Percentiles rank a stretch among this genome's conserved stretches.
Conservation (phyloP, 164 flowering plant species). For the Warburgia ugandensis region DNA sequence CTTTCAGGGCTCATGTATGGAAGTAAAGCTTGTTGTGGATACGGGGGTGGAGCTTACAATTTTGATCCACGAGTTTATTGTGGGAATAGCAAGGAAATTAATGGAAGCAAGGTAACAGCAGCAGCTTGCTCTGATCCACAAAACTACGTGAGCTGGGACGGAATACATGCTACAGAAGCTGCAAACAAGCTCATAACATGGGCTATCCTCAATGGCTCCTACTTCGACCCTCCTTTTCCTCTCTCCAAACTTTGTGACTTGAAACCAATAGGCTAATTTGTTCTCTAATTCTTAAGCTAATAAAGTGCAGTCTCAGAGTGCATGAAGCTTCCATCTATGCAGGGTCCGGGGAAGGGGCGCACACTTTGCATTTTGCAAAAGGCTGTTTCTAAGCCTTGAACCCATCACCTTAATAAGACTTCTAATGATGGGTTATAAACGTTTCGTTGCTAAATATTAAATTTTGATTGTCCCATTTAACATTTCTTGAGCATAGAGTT, state of each 20-base stretch:
- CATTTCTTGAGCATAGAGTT: too few species aligned
- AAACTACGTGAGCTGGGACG: slow-evolving; percentile 93
- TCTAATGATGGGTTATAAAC: too few species aligned
- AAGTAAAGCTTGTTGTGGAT: slow-evolving; percentile 77
- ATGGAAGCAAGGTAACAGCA: slow-evolving; percentile 43
- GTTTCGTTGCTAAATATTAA: too few species aligned
- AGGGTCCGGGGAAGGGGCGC: too few species aligned
- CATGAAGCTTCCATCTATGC: too few species aligned
- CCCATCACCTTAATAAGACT: too few species aligned
- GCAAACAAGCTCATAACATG: slow-evolving; percentile 52
- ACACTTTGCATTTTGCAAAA: too few species aligned
- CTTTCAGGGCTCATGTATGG: slow-evolving; percentile 57
- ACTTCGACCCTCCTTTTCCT: slow-evolving; percentile 59
- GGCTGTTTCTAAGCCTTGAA: too few species aligned
- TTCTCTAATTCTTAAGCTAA: too few species aligned
- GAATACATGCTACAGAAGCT: slow-evolving; percentile 83
- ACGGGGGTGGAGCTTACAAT: slow-evolving; percentile 71
- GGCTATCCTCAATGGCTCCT: slow-evolving; percentile 63
- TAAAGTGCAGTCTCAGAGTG: too few species aligned
- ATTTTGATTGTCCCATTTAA: too few species aligned
- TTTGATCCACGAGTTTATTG: slow-evolving; percentile 53
- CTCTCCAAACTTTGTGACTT: slow-evolving; percentile 51
- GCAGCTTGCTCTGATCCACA: slow-evolving; percentile 57
- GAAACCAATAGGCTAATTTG: slow-evolving; percentile 33
- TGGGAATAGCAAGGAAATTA: slow-evolving; percentile 45